Percentiles rank a stretch among this genome's conserved stretches.
phyloP scores from a whole-genome alignment of 805 yeast species.

The Tetrapisispora namnaoensis region DNA sequence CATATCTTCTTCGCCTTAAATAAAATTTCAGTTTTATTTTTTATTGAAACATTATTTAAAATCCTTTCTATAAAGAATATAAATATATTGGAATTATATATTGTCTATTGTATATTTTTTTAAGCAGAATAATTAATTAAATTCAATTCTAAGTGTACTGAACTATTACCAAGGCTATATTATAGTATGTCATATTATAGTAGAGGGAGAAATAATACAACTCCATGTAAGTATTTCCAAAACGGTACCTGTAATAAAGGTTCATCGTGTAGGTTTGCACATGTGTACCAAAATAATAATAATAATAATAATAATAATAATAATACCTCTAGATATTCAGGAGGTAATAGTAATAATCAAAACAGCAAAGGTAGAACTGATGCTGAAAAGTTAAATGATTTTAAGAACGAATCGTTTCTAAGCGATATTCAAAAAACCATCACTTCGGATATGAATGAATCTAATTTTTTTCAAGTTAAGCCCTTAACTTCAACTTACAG shows the following conservation, averaged over 20 bases:
- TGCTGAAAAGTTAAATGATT: conserved; percentile 14
- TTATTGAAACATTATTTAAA: no score
- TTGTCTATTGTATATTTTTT: no score
- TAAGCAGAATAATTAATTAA: no score
- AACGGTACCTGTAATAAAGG: conserved; percentile 39
- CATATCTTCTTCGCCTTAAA: no score
- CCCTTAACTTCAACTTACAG: conserved; percentile 40
- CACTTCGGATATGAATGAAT: conserved; percentile 14
- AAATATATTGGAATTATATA: background rate
- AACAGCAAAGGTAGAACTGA: conserved; percentile 3
- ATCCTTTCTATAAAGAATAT: background rate
- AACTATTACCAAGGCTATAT: no score
- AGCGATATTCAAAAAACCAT: conserved; percentile 24
- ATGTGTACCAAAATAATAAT: conserved; percentile 20
- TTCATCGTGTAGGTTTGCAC: conserved; percentile 35
- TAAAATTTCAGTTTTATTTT: no score
- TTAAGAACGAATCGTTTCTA: conserved; percentile 18
- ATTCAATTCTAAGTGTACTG: no score
- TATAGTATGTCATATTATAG: conserved; percentile 5
- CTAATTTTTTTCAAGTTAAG: conserved; percentile 18
- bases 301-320: background rate
- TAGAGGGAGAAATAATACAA: conserved; percentile 12
- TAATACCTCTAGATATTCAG: background rate
- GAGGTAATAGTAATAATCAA: background rate
- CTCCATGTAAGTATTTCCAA: conserved; percentile 37